Base-by-base conservation (phyloP, 2,329 filamentous ascomycete species). In the Phialophora expanda region DNA sequence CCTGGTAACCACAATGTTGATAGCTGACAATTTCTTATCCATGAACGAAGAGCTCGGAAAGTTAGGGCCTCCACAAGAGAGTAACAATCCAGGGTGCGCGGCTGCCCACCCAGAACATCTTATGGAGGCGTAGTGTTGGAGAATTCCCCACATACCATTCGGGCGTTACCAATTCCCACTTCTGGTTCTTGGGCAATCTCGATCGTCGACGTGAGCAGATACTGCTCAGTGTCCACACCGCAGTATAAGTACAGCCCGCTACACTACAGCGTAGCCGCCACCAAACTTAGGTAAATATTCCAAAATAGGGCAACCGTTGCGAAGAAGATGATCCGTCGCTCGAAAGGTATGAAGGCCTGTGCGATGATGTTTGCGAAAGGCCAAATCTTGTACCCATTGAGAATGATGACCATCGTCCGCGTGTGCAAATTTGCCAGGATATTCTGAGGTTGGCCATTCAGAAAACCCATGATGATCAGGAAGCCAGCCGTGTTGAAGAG, bases 401-500 rank as follows among this genome's bases (percentile, higher is more conserved):
- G 58, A 60, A 77, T 73, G 48, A 79, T 74, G 2, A 73, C 72
- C 17, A 69, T 7, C 8, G 64, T 69, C 32, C 66, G 50, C 46
- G 73, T 71, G 22, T 70, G 72, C 58, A 80, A 70, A 51, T 79
- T 74, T 2, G 68, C 70, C 34, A 73, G 60, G 48, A 79, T 75
- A 1, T 69, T 68, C 14, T 72, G 74, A 9, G 73, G 69, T n/a
- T 76, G 69, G 1, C 77, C 78, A 22, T 78, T 77, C 32, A 84
- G 73, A n/a, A 83, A 76, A 6, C 80, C 82, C 74, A 88, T 85
- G 17, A 81, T 83, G 14, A 78, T 78, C 24, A 87, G 77, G 73
- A 87, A 88, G 64, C 84, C 76, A 30, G 82, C 75, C 1, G 83
- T 87, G 73, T 87, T 88, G 72, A 85, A 73, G 0, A 82, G 76